Evolutionary conservation across 2,329 filamentous ascomycete genomes (phyloP).

Genomic region (Aspergillus pseudoglaucus): DNA sequence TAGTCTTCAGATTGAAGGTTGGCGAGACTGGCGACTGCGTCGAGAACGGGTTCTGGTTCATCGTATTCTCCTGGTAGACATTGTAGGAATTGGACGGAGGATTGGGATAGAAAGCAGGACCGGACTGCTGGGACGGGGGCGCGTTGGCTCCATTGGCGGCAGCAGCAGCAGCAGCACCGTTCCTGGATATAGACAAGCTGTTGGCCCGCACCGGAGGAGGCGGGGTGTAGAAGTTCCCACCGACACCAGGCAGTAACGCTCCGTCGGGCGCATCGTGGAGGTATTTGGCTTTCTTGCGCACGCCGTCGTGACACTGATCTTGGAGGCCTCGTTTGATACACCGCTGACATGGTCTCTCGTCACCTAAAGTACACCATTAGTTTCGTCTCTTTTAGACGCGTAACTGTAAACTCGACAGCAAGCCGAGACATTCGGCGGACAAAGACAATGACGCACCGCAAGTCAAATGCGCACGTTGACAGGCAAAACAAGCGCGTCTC

Average conservation of each 20-base stretch:
- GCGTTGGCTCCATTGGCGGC: slow-evolving; percentile 19
- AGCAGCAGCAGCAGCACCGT: slow-evolving; percentile 10
- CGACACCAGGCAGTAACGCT: slow-evolving; percentile 78
- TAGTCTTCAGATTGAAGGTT: slow-evolving; percentile 54
- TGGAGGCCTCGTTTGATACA: slow-evolving; percentile 91
- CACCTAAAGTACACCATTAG: slow-evolving; percentile 55
- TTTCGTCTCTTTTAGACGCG: slow-evolving; percentile 1
- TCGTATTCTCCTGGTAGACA: slow-evolving; percentile 44
- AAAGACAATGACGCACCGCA: slow-evolving; percentile 69
- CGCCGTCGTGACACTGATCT: slow-evolving; percentile 88
- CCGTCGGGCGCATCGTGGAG: slow-evolving; percentile 91
- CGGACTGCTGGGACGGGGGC: slow-evolving; percentile 18
- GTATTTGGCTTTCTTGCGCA: slow-evolving; percentile 98
- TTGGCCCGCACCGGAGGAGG: slow-evolving; percentile 20
- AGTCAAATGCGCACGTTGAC: slow-evolving; percentile 92
- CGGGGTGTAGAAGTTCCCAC: slow-evolving; percentile 52
- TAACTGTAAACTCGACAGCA: neutral
- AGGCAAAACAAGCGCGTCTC: slow-evolving; percentile 88
- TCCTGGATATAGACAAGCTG: slow-evolving; percentile 27
- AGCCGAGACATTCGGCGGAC: neutral
- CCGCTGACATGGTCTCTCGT: slow-evolving; percentile 86
- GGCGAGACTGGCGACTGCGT: slow-evolving; percentile 66
- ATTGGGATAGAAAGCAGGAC: slow-evolving; percentile 27
- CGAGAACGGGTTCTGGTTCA: slow-evolving; percentile 50
- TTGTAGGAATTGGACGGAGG: slow-evolving; percentile 33